These are phyloP conservation scores for Solanum clarkiae DNA, from an alignment of 257 asterid genomes.

Conservation along the genomic window DNA sequence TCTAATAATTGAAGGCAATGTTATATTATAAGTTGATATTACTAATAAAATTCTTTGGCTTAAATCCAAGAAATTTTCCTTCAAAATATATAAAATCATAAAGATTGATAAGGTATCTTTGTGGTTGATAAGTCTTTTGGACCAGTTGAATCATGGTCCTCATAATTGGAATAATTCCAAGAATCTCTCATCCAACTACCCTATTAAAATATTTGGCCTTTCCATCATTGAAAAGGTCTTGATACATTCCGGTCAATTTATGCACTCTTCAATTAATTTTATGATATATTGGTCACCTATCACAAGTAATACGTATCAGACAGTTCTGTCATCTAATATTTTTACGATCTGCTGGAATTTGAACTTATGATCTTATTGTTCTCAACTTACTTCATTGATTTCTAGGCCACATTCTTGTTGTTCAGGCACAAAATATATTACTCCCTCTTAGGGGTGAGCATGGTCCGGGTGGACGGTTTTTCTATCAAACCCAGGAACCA, in stretches of 20 bases:
- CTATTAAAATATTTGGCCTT: not conserved
- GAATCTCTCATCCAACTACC: not conserved
- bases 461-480: no score
- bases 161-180: not conserved
- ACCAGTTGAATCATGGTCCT: not conserved
- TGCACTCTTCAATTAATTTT: not conserved
- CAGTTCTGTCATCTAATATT: no score
- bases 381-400: no score
- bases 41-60: not conserved
- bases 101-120: not conserved
- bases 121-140: not conserved
- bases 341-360: no score
- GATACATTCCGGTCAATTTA: not conserved
- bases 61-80: not conserved
- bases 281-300: not conserved
- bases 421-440: no score
- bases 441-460: no score
- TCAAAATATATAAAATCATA: not conserved
- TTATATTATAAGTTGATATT: no score
- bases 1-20: not conserved
- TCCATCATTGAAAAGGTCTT: not conserved
- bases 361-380: no score
- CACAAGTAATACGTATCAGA: no score
- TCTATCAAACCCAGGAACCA: no score
- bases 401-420: no score